Conservation (phyloP, 768 basidiomycete species). For the Sistotremastrum suecicum region DNA sequence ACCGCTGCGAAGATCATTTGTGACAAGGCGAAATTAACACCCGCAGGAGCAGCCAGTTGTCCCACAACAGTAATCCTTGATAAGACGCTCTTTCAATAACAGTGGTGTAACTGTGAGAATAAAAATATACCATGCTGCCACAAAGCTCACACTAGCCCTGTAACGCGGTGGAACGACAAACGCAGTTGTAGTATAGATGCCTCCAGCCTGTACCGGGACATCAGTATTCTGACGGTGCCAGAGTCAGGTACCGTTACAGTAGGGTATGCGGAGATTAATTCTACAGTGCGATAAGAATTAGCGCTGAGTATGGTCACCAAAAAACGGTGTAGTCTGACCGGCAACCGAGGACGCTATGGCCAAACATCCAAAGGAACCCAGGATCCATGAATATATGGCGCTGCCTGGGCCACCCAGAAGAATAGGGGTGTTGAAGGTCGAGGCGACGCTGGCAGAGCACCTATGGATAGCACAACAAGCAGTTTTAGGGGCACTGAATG, state of each 20-base stretch:
- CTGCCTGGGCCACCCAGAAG: constrained; percentile 22
- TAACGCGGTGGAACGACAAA: constrained; percentile 21
- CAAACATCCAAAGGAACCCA: constrained; percentile 12
- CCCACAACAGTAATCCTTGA: constrained; percentile 19
- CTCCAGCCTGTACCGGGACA: constrained; percentile 13
- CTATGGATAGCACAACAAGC: neutral
- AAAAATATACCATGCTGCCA: constrained; percentile 20
- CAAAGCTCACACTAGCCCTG: constrained; percentile 20
- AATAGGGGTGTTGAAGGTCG: constrained; percentile 25
- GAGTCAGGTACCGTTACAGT: constrained; percentile 7
- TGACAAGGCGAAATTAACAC: constrained; percentile 17
- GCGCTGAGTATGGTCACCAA: constrained; percentile 8
- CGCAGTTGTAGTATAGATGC: constrained; percentile 25
- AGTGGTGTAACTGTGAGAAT: constrained; percentile 2
- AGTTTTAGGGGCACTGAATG: neutral
- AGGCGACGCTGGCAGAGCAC: constrained; percentile 18
- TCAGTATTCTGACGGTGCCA: no score
- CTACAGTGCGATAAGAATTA: constrained; percentile 6
- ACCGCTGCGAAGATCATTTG: constrained; percentile 18
- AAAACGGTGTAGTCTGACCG: constrained; percentile 4
- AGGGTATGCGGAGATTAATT: constrained; percentile 25
- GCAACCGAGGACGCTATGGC: constrained; percentile 1
- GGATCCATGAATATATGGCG: constrained; percentile 25
- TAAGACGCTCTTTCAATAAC: neutral
- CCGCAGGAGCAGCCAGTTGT: constrained; percentile 16